Conservation (phyloP, 2,329 filamentous ascomycete species). For the Colletotrichum sp. region DNA sequence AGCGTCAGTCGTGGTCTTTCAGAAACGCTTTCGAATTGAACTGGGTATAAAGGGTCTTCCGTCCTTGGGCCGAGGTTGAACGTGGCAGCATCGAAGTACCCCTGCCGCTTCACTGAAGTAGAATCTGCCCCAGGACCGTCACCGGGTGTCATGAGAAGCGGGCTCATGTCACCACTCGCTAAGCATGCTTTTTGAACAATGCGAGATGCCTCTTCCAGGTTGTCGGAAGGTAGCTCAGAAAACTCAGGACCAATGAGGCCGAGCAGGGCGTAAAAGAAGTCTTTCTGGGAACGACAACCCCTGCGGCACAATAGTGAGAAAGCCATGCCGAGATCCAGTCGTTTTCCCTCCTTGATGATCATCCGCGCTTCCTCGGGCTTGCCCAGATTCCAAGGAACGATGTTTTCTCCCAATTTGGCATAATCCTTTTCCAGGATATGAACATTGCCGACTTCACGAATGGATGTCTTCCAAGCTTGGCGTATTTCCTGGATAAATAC, state of each 20-base stretch:
- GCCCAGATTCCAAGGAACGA: not conserved
- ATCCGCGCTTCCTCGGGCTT: not conserved
- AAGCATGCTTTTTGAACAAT: not conserved
- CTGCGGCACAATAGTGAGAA: not conserved
- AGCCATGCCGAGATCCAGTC: not conserved
- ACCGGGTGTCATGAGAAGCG: not conserved
- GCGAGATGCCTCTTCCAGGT: not conserved
- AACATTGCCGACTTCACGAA: not conserved
- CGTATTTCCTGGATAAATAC: not conserved
- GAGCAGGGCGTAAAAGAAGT: not conserved
- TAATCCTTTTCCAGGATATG: not conserved
- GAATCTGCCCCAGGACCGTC: not conserved
- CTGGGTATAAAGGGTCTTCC: not conserved
- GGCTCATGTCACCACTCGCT: not conserved
- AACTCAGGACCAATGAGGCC: not conserved
- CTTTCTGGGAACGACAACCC: not conserved
- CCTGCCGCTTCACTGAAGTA: not conserved
- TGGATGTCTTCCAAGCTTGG: not conserved
- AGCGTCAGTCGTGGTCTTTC: not conserved
- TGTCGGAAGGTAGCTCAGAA: not conserved
- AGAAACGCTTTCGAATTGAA: not conserved
- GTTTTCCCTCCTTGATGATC: not conserved
- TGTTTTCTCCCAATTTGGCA: not conserved
- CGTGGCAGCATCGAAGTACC: not conserved
- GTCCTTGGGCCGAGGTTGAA: not conserved